Conservation (phyloP, 176 grass and related monocot species). For the Melocanna baccifera region DNA sequence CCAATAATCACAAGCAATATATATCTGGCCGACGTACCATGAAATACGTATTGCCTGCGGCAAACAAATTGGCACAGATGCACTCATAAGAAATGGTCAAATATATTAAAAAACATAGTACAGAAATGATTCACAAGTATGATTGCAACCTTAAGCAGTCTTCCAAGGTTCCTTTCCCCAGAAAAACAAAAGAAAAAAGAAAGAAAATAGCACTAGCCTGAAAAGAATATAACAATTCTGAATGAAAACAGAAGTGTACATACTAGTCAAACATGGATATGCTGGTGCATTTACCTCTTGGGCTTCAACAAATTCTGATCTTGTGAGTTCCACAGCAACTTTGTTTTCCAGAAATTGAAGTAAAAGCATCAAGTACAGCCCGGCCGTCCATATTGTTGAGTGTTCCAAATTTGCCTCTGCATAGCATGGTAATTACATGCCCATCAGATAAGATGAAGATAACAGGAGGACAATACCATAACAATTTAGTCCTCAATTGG, state of each 20-base stretch:
- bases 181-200: background rate
- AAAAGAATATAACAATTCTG: background rate
- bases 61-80: background rate
- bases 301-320: constrained; percentile 94
- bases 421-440: constrained; percentile 8
- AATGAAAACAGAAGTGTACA: background rate
- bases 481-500: background rate
- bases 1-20: background rate
- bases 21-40: background rate
- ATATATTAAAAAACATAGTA: background rate
- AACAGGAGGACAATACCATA: background rate
- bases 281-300: constrained; percentile 61
- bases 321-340: constrained; percentile 82
- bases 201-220: background rate
- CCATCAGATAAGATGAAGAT: constrained; percentile 5
- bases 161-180: background rate
- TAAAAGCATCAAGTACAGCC: constrained; percentile 86
- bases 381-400: constrained; percentile 75
- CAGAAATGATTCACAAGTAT: background rate
- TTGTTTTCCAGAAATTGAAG: constrained; percentile 94
- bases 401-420: constrained; percentile 88
- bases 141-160: background rate
- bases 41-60: background rate
- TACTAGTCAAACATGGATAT: constrained; percentile 15
- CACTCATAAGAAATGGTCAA: background rate